Conservation (phyloP, 768 basidiomycete genomes). For the Ramaria sp. region DNA sequence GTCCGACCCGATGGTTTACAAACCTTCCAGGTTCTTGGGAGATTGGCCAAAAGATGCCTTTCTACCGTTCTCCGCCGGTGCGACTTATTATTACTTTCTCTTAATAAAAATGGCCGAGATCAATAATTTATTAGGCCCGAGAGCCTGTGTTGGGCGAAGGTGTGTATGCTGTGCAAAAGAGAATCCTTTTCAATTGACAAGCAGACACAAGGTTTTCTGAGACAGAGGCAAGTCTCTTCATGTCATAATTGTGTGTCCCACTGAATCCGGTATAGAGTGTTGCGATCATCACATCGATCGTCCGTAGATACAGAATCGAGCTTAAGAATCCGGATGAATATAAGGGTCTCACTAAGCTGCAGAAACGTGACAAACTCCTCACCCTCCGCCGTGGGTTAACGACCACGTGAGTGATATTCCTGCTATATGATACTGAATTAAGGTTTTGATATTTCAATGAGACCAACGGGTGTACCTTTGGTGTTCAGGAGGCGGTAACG, state of each 20-base stretch:
- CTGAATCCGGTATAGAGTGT: not conserved
- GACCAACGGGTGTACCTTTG: slow-evolving; percentile 2
- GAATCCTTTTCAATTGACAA: not conserved
- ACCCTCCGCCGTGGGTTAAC: not conserved
- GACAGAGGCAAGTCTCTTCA: slow-evolving; percentile 1
- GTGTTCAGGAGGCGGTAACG: slow-evolving; percentile 5
- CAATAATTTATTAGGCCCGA: not conserved
- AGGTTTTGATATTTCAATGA: not conserved
- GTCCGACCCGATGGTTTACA: slow-evolving; percentile 39
- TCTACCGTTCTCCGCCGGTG: slow-evolving; percentile 38
- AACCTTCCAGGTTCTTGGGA: slow-evolving; percentile 36
- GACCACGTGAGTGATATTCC: slow-evolving; percentile 1
- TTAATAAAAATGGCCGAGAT: too few species aligned
- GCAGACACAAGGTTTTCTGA: not conserved
- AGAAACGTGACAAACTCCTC: slow-evolving; percentile 7
- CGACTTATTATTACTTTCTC: slow-evolving; percentile 1
- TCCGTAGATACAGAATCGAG: slow-evolving; percentile 35
- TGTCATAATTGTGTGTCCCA: not conserved
- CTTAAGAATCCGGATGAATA: slow-evolving; percentile 25
- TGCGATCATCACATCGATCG: slow-evolving; percentile 30
- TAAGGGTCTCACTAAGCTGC: not conserved
- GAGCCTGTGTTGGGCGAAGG: slow-evolving; percentile 11
- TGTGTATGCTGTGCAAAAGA: not conserved
- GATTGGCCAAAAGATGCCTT: slow-evolving; percentile 47
- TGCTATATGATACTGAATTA: not conserved